phyloP scores from a whole-genome alignment of 257 asterid genomes.

The Rehmannia glutinosa region DNA sequence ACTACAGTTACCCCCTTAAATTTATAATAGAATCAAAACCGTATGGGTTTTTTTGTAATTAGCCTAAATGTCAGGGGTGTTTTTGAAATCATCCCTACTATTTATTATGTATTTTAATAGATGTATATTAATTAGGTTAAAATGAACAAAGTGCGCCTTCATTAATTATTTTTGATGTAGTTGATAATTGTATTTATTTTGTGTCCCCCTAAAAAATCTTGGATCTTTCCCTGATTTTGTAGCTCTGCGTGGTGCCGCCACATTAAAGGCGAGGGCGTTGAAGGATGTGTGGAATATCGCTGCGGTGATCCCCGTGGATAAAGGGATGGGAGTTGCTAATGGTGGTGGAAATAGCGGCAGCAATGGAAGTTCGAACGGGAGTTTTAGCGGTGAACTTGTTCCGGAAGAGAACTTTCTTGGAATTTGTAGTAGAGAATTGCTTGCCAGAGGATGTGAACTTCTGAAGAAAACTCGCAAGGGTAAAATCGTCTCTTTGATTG shows the following conservation, averaged over 20 bases:
- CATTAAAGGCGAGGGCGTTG: constrained; percentile 80
- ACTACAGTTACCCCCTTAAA: too few relatives aligned
- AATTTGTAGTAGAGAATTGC: constrained; percentile 79
- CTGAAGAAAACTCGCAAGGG: constrained; percentile 87
- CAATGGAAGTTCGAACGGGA: constrained; percentile 57
- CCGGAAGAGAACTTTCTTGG: constrained; percentile 93
- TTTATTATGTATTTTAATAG: too few relatives aligned
- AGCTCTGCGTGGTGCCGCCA: constrained; percentile 95
- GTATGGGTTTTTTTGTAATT: too few relatives aligned
- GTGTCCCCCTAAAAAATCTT: too few relatives aligned
- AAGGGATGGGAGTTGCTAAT: constrained; percentile 43
- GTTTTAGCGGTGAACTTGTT: constrained; percentile 78
- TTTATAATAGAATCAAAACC: too few relatives aligned
- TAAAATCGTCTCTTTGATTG: constrained; percentile 3
- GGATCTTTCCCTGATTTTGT: neutral
- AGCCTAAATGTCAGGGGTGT: too few relatives aligned
- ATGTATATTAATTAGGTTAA: too few relatives aligned
- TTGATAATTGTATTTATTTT: too few relatives aligned
- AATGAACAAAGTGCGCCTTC: too few relatives aligned
- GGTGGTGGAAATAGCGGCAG: constrained; percentile 51
- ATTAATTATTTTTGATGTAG: too few relatives aligned
- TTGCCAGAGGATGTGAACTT: constrained; percentile 90
- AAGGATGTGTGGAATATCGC: constrained; percentile 95
- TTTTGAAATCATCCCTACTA: too few relatives aligned
- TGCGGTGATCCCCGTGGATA: constrained; percentile 82